phyloP scores from a whole-genome alignment of 202 grass and related monocot species.

The Musa balbisiana region DNA sequence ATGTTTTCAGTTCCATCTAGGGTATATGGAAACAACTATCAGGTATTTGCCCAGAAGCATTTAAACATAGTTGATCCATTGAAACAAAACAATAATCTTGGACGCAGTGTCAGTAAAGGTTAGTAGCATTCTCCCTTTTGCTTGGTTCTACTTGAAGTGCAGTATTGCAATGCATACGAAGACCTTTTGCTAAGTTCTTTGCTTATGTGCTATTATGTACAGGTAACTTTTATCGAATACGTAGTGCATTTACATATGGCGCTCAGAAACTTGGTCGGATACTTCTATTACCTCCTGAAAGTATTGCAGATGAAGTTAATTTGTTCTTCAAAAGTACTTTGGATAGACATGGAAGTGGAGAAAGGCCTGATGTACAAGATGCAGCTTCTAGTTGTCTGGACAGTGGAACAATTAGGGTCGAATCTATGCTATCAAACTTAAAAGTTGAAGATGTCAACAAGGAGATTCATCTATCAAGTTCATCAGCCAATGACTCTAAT shows the following conservation, averaged over 20 bases:
- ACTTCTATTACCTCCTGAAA: constrained; percentile 34
- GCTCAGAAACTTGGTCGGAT: constrained; percentile 71
- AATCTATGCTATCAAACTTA: constrained; percentile 19
- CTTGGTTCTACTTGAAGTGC: neutral
- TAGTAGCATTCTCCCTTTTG: constrained; percentile 21
- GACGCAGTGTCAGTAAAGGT: constrained; percentile 75
- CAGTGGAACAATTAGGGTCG: neutral
- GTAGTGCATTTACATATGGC: constrained; percentile 76
- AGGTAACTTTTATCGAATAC: constrained; percentile 84
- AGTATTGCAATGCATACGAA: neutral
- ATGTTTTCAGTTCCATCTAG: constrained; percentile 16
- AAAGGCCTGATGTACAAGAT: constrained; percentile 49
- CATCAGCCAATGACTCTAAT: constrained; percentile 15
- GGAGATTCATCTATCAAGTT: constrained; percentile 15
- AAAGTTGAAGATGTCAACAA: constrained; percentile 27
- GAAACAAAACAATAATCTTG: constrained; percentile 62
- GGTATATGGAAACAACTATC: constrained; percentile 23
- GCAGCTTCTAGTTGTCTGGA: neutral
- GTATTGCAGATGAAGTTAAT: constrained; percentile 39
- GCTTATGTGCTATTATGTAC: neutral
- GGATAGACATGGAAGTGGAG: constrained; percentile 43
- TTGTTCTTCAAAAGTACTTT: constrained; percentile 70
- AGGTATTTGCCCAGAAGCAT: constrained; percentile 40
- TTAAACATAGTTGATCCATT: constrained; percentile 71
- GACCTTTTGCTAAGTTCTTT: neutral